These are phyloP conservation scores for Rhizopogon salebrosus DNA, from an alignment of 768 basidiomycete genomes.

Conservation along the genomic window DNA sequence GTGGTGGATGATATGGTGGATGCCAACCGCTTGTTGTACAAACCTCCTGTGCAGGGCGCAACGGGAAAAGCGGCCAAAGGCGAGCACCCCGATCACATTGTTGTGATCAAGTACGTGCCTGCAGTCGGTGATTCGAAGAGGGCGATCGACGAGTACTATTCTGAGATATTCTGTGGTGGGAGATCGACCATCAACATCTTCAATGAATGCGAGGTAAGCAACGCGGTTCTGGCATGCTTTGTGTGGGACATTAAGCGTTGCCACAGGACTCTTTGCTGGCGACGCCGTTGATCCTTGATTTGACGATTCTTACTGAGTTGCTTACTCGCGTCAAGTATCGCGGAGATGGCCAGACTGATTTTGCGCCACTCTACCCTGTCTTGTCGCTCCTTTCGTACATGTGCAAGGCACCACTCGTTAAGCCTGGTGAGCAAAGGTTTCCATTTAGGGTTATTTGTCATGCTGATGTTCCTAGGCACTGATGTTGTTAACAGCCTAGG, in stretches of 20 bases:
- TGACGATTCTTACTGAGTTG: slow-evolving; percentile 89
- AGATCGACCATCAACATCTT: slow-evolving; percentile 93
- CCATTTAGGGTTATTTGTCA: background rate
- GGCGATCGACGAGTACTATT: slow-evolving; percentile 99
- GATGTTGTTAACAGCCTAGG: slow-evolving; percentile 94
- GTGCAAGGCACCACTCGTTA: slow-evolving; percentile 97
- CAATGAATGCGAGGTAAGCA: slow-evolving; percentile 88
- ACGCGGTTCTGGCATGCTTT: background rate
- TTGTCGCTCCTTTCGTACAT: slow-evolving; percentile 93
- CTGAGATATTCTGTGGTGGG: slow-evolving; percentile 96
- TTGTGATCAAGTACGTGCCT: slow-evolving; percentile 96
- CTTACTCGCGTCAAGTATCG: slow-evolving; percentile 92
- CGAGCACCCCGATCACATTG: slow-evolving; percentile 96
- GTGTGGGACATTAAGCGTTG: slow-evolving; percentile 4
- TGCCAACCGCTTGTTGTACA: slow-evolving; percentile 85
- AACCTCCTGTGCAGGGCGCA: slow-evolving; percentile 58
- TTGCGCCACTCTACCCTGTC: slow-evolving; percentile 83
- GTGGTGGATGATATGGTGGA: slow-evolving; percentile 99
- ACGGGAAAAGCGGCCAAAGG: slow-evolving; percentile 68
- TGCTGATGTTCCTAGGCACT: slow-evolving; percentile 41
- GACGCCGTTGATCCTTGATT: slow-evolving; percentile 92
- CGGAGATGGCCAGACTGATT: slow-evolving; percentile 50
- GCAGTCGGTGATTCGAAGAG: slow-evolving; percentile 97
- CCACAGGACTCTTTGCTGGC: slow-evolving; percentile 87
- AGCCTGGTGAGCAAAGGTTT: slow-evolving; percentile 53